Conservation (phyloP, 2,329 filamentous ascomycete genomes). For the Fusarium illudens region DNA sequence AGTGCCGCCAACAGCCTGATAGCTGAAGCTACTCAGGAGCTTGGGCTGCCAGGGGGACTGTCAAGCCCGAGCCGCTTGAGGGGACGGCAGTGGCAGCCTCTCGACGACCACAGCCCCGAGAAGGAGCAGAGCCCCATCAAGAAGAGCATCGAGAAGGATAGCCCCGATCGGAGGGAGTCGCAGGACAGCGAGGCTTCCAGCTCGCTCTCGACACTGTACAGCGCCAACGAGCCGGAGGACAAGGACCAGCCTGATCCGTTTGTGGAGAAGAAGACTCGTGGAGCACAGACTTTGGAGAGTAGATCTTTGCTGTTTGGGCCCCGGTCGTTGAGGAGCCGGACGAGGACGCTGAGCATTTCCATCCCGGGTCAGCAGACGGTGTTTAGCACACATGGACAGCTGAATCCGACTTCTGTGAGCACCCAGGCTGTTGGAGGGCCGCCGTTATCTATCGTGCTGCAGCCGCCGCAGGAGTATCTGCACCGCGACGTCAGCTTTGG, state of each 20-base stretch:
- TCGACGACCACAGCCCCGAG: not conserved
- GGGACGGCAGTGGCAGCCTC: conserved; percentile 41
- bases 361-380: conserved; percentile 15
- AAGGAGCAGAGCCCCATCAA: conserved; percentile 9
- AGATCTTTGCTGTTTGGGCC: conserved; percentile 32
- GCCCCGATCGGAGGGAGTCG: conserved; percentile 43
- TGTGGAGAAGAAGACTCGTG: conserved; percentile 31
- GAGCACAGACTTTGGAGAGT: conserved; percentile 2
- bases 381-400: conserved; percentile 20
- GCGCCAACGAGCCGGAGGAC: conserved; percentile 59
- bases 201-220: conserved; percentile 65
- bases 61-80: conserved; percentile 56
- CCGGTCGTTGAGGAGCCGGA: conserved; percentile 22
- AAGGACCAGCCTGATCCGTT: conserved; percentile 47
- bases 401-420: conserved; percentile 37
- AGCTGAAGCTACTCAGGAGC: conserved; percentile 47
- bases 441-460: conserved; percentile 26
- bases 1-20: conserved; percentile 54
- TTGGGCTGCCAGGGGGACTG: conserved; percentile 48
- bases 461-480: conserved; percentile 30
- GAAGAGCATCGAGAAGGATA: conserved; percentile 21
- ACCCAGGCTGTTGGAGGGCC: conserved; percentile 36
- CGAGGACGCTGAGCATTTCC: conserved; percentile 36
- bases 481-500: conserved; percentile 20
- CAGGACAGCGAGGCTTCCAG: conserved; percentile 58